These are phyloP conservation scores for Nitzschia sp. DNA, from an alignment of 108 stramenopile species.

Conservation along the genomic window DNA sequence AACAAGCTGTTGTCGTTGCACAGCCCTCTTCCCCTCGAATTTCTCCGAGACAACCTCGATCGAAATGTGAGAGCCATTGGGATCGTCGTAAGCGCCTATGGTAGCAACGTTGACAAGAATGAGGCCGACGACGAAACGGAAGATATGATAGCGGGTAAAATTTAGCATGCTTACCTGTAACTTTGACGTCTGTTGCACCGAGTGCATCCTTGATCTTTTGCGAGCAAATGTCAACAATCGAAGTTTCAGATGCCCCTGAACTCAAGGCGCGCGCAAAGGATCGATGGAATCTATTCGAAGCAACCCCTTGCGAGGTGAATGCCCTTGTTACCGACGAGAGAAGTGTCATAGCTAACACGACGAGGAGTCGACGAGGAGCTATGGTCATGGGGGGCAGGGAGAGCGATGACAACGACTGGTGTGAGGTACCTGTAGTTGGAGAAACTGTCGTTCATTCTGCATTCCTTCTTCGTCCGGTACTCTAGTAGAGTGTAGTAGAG, in stretches of 20 bases:
- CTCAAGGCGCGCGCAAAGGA: not conserved
- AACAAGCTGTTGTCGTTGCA: slow-evolving; percentile 89
- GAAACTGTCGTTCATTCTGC: too few relatives aligned
- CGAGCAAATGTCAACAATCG: slow-evolving; percentile 74
- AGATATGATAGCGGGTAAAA: not conserved
- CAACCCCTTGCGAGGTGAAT: slow-evolving; percentile 1
- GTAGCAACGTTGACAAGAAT: not conserved
- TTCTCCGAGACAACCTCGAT: slow-evolving; percentile 72
- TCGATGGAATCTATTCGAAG: not conserved
- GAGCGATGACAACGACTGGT: too few relatives aligned
- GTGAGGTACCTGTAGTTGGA: too few relatives aligned
- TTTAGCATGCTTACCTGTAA: slow-evolving; percentile 49
- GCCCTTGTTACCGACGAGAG: slow-evolving; percentile 28
- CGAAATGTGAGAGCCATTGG: slow-evolving; percentile 90
- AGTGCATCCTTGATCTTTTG: slow-evolving; percentile 73
- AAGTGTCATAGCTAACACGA: slow-evolving; percentile 25
- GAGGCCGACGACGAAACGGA: not conserved
- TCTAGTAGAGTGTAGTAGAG: too few relatives aligned
- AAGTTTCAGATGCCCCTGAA: slow-evolving; percentile 33
- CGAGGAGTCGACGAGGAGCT: not conserved
- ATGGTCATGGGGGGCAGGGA: too few relatives aligned
- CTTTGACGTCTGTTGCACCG: slow-evolving; percentile 75
- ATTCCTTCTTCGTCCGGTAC: too few relatives aligned
- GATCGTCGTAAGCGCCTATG: slow-evolving; percentile 82
- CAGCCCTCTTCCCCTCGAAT: slow-evolving; percentile 84